Base-by-base conservation (phyloP, 352 stramenopile genomes). In the Aphanomyces invadans region DNA sequence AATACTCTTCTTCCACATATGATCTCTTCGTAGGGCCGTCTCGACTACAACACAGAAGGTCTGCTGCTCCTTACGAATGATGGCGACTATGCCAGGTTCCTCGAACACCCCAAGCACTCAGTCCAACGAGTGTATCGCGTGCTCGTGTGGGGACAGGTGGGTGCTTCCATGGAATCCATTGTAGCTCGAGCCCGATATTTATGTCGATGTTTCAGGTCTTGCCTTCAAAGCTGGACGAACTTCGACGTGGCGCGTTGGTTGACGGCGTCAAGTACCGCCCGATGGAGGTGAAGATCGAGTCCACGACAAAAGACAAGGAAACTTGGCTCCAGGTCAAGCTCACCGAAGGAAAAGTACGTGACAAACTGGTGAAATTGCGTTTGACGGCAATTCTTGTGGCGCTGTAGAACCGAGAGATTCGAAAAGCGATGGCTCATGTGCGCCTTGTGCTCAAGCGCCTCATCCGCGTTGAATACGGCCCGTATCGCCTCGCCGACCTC, bases 31-130 rank as follows among this genome's bases (percentile, higher is more conserved):
- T 44, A 87, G 83, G 86, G 87, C 19, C 86, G 88, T 65, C 78
- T 97, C n/a, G 91, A 97, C 68, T 97, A 87, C 70, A 94, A 96
- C 60, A 96, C 87, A 17, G 90, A 97, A 70, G 91, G 91, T 1
- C 72, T 97, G 31, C 70, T 97, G 65, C 77, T 97, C n/a, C 78
- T 97, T 12, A 97, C 89, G 12, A 96, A 95, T 70, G 83, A 97
- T 65, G 91, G 91, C 29, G 89, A 94, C 63, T 95, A 96, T 69
- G 86, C 90, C 25, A 76, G 89, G 15, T 67, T 85, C 42, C 70
- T 97, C 67, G 91, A 97, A 67, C 89, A 96, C 56, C 91, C 91
- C 23, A 85, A 80, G 71, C 90, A 69, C 55, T 74, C 77, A 23
- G 72, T 97, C 45, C 39, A 73, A 52, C 78, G 90, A 26, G 80